Evolutionary conservation across 371 early-diverging fungal genomes (phyloP).

Genomic region (Mucor indicus): DNA sequence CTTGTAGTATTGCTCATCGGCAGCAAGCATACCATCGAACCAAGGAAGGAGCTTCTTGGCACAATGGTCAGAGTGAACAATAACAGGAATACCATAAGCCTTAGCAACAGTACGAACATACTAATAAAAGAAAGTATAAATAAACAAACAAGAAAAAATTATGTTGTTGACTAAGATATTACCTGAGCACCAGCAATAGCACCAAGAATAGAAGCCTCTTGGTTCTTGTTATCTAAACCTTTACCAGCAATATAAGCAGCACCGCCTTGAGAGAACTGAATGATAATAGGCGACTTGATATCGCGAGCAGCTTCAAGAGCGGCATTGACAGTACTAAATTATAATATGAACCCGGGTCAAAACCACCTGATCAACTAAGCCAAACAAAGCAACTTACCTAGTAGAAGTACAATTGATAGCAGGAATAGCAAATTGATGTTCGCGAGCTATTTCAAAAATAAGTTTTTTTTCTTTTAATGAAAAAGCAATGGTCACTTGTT

Average conservation of each 20-base stretch:
- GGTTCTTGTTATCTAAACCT: slow-evolving; percentile 82
- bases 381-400: slow-evolving; percentile 46
- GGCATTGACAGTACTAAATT: slow-evolving; percentile 76
- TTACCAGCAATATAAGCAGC: slow-evolving; percentile 88
- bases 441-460: slow-evolving; percentile 56
- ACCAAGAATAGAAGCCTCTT: slow-evolving; percentile 85
- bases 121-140: too few species aligned
- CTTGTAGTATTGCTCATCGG: slow-evolving; percentile 91
- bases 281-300: slow-evolving; percentile 82
- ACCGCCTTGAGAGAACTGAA: slow-evolving; percentile 93
- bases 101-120: slow-evolving; percentile 83
- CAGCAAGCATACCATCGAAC: slow-evolving; percentile 91
- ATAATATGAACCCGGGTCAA: neutral
- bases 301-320: slow-evolving; percentile 90
- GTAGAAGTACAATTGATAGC: slow-evolving; percentile 93
- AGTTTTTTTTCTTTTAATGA: too few species aligned
- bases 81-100: slow-evolving; percentile 86
- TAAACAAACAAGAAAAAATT: too few species aligned
- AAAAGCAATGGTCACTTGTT: too few species aligned
- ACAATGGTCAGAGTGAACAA: slow-evolving; percentile 92
- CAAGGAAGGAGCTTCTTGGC: slow-evolving; percentile 92
- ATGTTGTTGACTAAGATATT: too few species aligned
- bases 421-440: slow-evolving; percentile 87
- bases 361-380: too few species aligned
- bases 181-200: slow-evolving; percentile 84